These are phyloP conservation scores for Beauveria sp. DNA, from an alignment of 2,329 filamentous ascomycete species.

Conservation along the genomic window DNA sequence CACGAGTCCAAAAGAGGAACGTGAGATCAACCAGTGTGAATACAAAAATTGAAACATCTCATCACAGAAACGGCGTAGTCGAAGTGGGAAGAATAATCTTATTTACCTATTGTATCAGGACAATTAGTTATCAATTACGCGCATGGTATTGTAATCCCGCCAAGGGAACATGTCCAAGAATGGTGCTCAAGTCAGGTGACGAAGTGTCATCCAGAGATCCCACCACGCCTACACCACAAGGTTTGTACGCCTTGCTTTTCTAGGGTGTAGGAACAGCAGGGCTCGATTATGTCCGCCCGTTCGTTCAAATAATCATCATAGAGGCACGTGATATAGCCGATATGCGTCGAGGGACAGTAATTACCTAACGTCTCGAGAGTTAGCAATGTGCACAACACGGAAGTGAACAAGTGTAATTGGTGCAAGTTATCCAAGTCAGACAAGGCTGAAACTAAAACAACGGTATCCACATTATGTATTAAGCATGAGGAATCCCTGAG, in stretches of 20 bases:
- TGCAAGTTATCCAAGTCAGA: slow-evolving; percentile 42
- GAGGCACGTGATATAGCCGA: slow-evolving; percentile 19
- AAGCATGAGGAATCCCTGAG: slow-evolving; percentile 62
- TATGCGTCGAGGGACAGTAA: slow-evolving; percentile 10
- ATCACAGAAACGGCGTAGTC: slow-evolving; percentile 31
- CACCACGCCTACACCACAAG: slow-evolving; percentile 43
- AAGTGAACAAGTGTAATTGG: slow-evolving; percentile 16
- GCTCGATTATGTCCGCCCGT: slow-evolving; percentile 62
- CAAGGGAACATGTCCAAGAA: not conserved
- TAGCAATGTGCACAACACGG: slow-evolving; percentile 23
- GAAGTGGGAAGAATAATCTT: slow-evolving; percentile 16
- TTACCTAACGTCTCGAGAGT: slow-evolving; percentile 36
- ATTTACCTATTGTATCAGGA: slow-evolving; percentile 26
- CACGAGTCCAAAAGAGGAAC: slow-evolving; percentile 27
- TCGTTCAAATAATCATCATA: slow-evolving; percentile 61
- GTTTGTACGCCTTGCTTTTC: slow-evolving; percentile 55
- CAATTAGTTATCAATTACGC: slow-evolving; percentile 23
- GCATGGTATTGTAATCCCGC: not conserved
- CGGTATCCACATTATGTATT: slow-evolving; percentile 57
- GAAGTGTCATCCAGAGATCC: slow-evolving; percentile 58
- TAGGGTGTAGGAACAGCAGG: slow-evolving; percentile 35
- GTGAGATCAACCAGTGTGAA: slow-evolving; percentile 53
- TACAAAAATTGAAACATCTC: slow-evolving; percentile 37
- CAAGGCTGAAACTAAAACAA: slow-evolving; percentile 61
- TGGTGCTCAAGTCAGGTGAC: slow-evolving; percentile 47